Evolutionary conservation across 2,329 filamentous ascomycete genomes (phyloP).

Genomic region (Trichoderma hamatum): DNA sequence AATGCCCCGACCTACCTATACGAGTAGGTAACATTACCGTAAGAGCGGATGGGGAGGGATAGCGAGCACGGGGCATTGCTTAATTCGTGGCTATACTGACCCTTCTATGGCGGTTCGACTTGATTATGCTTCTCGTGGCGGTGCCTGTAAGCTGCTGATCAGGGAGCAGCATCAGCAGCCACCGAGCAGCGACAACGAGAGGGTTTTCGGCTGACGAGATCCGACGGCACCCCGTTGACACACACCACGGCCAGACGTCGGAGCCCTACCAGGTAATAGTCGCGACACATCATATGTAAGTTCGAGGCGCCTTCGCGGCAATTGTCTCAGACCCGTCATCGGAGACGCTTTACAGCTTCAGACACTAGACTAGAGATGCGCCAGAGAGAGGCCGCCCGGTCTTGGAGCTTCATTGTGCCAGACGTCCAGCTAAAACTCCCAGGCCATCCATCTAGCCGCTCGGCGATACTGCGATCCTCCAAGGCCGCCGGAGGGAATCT

Average conservation of each 20-base stretch:
- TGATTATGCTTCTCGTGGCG: background rate
- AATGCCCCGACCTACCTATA: constrained; percentile 24
- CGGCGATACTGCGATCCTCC: constrained; percentile 9
- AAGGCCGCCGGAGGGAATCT: background rate
- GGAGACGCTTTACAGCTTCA: background rate
- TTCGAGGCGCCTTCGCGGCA: background rate
- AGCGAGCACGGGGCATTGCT: constrained; percentile 11
- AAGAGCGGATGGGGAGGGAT: constrained; percentile 16
- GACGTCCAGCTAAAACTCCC: background rate
- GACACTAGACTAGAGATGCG: background rate
- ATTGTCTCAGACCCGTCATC: background rate
- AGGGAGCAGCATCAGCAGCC: background rate
- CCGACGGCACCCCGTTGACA: constrained; percentile 18
- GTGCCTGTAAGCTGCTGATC: background rate
- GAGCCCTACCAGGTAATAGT: background rate
- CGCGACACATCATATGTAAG: background rate
- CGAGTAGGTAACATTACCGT: constrained; percentile 28
- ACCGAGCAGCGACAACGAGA: background rate
- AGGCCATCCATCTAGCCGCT: background rate
- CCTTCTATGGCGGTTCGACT: background rate
- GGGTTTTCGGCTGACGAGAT: constrained; percentile 14
- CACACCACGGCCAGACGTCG: constrained; percentile 8
- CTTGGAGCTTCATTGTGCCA: background rate
- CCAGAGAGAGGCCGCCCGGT: background rate
- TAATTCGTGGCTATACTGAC: background rate